Evolutionary conservation across 2,329 filamentous ascomycete species (phyloP).

Genomic region (Hirsutella rhossiliensis): DNA sequence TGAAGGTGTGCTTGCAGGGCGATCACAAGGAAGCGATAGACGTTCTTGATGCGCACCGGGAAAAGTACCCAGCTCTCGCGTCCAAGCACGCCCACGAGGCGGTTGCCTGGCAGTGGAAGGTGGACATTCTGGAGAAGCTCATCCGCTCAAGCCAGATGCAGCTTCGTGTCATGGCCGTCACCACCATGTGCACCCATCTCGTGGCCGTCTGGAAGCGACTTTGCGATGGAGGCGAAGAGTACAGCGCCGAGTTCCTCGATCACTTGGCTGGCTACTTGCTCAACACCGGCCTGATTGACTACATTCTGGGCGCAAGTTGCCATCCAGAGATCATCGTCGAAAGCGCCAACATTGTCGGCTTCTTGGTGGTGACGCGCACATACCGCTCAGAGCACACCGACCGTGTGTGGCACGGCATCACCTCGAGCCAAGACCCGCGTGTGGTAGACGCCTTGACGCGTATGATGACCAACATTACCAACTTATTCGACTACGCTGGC

Average conservation of each 20-base stretch:
- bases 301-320: constrained; percentile 81
- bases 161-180: constrained; percentile 66
- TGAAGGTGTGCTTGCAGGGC: constrained; percentile 26
- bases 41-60: constrained; percentile 11
- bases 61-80: constrained; percentile 23
- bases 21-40: constrained; percentile 22
- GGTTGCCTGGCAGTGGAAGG: constrained; percentile 54
- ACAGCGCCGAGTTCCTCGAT: constrained; percentile 38
- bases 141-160: constrained; percentile 85
- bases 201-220: constrained; percentile 52
- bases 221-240: constrained; percentile 31
- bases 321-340: constrained; percentile 81
- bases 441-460: constrained; percentile 69
- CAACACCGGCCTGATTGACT: constrained; percentile 62
- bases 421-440: constrained; percentile 69
- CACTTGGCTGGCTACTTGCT: constrained; percentile 61
- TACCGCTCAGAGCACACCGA: constrained; percentile 66
- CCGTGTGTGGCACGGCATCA: constrained; percentile 72
- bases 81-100: constrained; percentile 31
- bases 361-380: constrained; percentile 66
- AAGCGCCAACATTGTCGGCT: constrained; percentile 75
- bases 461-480: constrained; percentile 42
- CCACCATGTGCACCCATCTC: constrained; percentile 60
- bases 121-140: constrained; percentile 56
- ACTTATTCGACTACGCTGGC: constrained; percentile 33